A percentile compares a stretch with the other conserved stretches of the same genome.
Conservation (phyloP, 805 yeast species). For the Metschnikowia arizonensis region DNA sequence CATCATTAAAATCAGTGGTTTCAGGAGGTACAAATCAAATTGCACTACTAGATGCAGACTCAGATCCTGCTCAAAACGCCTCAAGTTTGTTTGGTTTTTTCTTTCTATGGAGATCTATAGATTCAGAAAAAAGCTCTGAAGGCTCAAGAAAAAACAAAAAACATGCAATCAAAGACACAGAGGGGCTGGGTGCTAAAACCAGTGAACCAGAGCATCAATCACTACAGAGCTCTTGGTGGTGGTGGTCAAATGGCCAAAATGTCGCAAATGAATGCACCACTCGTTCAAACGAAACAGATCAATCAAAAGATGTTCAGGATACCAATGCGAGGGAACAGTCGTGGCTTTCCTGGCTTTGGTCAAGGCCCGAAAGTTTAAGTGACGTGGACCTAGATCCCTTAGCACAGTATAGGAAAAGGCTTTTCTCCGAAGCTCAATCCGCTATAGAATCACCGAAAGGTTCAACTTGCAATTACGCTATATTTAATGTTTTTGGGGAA, state of each 20-base stretch:
- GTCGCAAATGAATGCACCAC: neutral
- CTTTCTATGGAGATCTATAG: neutral
- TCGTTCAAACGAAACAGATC: neutral
- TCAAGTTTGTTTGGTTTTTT: neutral
- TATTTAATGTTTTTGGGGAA: slow-evolving; percentile 15
- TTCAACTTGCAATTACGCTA: slow-evolving; percentile 30
- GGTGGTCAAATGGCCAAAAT: neutral
- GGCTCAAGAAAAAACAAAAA: neutral
- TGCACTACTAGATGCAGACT: neutral
- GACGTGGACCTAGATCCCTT: slow-evolving; percentile 11
- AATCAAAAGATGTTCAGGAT: neutral
- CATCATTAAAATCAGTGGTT: neutral
- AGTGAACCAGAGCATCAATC: neutral
- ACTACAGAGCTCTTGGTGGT: slow-evolving; percentile 4
- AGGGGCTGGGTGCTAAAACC: neutral
- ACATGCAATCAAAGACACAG: neutral
- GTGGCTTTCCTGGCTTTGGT: slow-evolving; percentile 8
- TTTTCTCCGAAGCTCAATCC: slow-evolving; percentile 28
- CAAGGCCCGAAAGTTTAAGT: slow-evolving; percentile 13
- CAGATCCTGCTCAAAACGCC: neutral
- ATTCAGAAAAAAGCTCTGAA: neutral
- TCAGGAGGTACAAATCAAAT: neutral
- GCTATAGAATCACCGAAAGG: slow-evolving; percentile 33
- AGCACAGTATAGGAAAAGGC: slow-evolving; percentile 18
- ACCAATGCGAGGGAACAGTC: neutral